Evolutionary conservation across 192 early-diverging fungal species (phyloP).

Genomic region (Fimicolochytrium jonesii): DNA sequence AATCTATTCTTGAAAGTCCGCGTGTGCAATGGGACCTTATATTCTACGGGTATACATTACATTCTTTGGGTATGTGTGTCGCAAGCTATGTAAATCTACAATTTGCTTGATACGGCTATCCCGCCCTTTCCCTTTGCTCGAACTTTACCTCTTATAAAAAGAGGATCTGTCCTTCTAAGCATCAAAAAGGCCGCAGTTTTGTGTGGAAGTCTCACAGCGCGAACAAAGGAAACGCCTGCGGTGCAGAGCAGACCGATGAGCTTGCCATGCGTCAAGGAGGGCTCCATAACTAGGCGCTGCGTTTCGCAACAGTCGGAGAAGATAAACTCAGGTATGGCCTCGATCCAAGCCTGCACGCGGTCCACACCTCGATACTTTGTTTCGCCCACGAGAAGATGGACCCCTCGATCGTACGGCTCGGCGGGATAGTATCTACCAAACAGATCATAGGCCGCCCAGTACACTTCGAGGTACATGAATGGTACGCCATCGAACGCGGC

Average conservation of each 20-base stretch:
- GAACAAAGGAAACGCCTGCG: background rate
- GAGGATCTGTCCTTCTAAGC: background rate
- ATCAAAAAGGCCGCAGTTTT: background rate
- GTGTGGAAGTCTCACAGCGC: background rate
- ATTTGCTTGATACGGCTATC: too few species aligned
- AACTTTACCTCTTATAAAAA: too few species aligned
- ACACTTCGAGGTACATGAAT: constrained; percentile 30
- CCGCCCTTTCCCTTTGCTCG: too few species aligned
- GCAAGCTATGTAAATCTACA: too few species aligned
- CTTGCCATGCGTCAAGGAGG: background rate
- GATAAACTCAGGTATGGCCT: background rate
- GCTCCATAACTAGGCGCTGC: background rate
- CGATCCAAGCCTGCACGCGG: constrained; percentile 11
- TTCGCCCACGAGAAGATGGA: constrained; percentile 7
- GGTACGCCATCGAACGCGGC: constrained; percentile 18
- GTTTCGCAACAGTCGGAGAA: background rate
- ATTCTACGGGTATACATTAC: too few species aligned
- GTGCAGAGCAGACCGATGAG: background rate
- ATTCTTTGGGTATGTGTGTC: too few species aligned
- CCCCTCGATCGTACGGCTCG: constrained; percentile 11
- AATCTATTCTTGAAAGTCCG: too few species aligned
- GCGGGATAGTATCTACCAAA: constrained; percentile 2
- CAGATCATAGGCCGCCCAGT: constrained; percentile 18
- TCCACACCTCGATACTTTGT: constrained; percentile 11
- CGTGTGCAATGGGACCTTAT: too few species aligned